Base-by-base conservation (phyloP, 2,329 filamentous ascomycete genomes). In the Alternaria sp. region DNA sequence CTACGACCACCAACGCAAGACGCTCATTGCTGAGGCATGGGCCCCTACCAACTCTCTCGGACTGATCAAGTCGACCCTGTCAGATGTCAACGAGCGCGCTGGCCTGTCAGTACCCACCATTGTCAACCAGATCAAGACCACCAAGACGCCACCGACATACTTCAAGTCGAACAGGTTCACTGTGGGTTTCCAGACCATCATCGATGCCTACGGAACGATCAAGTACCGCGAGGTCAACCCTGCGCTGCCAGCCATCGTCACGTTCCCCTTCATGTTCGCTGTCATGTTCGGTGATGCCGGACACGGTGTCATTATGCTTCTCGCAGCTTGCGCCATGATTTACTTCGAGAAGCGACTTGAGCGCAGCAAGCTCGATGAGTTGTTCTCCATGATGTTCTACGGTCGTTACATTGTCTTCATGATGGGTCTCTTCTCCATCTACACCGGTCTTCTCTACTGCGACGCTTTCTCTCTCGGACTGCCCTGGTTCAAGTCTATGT, bases 251-350 rank as follows among this genome's bases (percentile, higher is more conserved):
- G 96, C 97, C 55, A 93, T 98, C 70, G 90, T 99, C 67, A 99
- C 96, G 6, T 99, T 99, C 82, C 96, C 96, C n/a, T 99, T 99
- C 85, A 86, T 99, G 66, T 99, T 99, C 79, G 96, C 96, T 53
- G 96, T 99, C 88, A 99, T 99, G 96, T 99, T 99, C 78, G 96
- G 96, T 85, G 96, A 99, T 81, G 90, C 97, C 62, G 96, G 96
- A 55, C 96, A 99, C 77, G 96, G 95, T 69, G 81, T 90, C 69
- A 91, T 99, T 80, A 97, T 99, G 91, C 86, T 95, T 46, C 79
- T 88, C 59, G 92, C 93, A 61, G 92, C 96, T 13, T 76, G 89
- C 59, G 93, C 93, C 61, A 97, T 99, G 93, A 98, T 99, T 72
- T 93, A 97, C 83, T 98, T 90, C 86, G 96, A 99, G 82, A 94